Base-by-base conservation (phyloP, 2,329 filamentous ascomycete genomes). In the Dothideomycetes sp. region DNA sequence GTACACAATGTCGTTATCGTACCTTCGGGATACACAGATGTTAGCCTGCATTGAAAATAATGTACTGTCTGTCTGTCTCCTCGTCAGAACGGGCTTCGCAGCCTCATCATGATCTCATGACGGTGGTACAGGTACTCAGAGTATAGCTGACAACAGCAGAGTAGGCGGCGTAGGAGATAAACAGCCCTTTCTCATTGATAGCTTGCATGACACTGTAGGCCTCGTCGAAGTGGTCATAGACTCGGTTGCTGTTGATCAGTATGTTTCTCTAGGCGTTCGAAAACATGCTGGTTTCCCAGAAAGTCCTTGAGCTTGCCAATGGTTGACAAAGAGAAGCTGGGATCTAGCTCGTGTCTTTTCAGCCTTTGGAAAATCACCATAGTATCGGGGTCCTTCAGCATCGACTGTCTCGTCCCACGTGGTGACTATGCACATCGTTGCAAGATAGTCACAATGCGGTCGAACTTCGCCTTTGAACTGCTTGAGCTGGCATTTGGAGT, bases 281-380 rank as follows among this genome's bases (percentile, higher is more conserved):
- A 31, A 4, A 37, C 36, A 3, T 42, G 40, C 15, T 38, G 41
- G 17, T 41, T 38, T 24, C 35, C 42, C 12, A 46, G 7, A 29
- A 46, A 44, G 9, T 44, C 41, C 15, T 36, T 43, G 33, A 44
- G 41, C 38, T 41, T 40, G 16, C 42, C 43, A 16, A 46, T 32
- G n/a, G 36, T 39, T 17, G 35, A 36, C 15, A 37, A 41, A 10
- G 36, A 36, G 34, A 46, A 46, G 38, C 44, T 46, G 16, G 41
- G 42, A 16, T 46, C 44, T 15, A 40, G 27, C n/a, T 46, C 42
- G 30, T 46, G 44, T 17, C 41, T 44, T 27, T 45, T 38, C 30
- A n/a, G n/a, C n/a, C n/a, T n/a, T n/a, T n/a, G n/a, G n/a, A n/a
- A n/a, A n/a, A n/a, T n/a, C n/a, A n/a, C n/a, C n/a, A n/a, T n/a